Evolutionary conservation across 2,329 filamentous ascomycete species (phyloP), one percentile per base, ranked within the genome.

Genomic region (Rutstroemia sp.): DNA sequence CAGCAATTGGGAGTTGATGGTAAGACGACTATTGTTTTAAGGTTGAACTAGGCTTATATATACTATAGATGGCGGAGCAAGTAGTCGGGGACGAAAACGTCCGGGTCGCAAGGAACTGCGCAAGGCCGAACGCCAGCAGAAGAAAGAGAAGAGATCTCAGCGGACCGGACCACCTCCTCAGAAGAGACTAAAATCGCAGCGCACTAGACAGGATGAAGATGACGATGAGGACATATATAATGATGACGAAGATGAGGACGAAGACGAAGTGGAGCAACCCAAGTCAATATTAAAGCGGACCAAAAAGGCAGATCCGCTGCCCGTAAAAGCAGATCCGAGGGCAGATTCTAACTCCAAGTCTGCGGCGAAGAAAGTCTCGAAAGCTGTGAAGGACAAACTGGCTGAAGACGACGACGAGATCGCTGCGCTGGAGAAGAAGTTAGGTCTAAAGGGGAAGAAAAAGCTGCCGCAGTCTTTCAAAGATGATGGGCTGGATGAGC

Each of bases 321-420:
- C 59, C 47, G 61, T 63, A 9, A 69, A 69, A 51, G 66, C 67
- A 2, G 67, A 68, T 41, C 51, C 66, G 19, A 65, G 61, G 23
- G 44, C 45, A 37, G 61, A 64, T 25, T 58, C 57, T 3, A 14
- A 38, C 9, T 7, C 19, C 12, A 34, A 50, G n/a, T 51, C 50
- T 19, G 23, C 10, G 1, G 34, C 61, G 4, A 54, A 60, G n/a
- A 58, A 53, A 12, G 46, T 68, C 10, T 60, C 68, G 14, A 64
- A 49, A 44, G 57, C 62, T 52, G 74, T 83, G n/a, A 82, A 78
- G 66, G 79, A 85, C 3, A 83, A 81, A 63, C 74, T 96, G 4
- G 84, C 82, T 0, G 78, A 89, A 59, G 92, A 99, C 57, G 91
- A 97, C 66, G 88, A 84, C 2, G 90, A 96, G 64, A 97, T 99